phyloP scores from a whole-genome alignment of 768 basidiomycete species.

The Serendipita sp. region DNA sequence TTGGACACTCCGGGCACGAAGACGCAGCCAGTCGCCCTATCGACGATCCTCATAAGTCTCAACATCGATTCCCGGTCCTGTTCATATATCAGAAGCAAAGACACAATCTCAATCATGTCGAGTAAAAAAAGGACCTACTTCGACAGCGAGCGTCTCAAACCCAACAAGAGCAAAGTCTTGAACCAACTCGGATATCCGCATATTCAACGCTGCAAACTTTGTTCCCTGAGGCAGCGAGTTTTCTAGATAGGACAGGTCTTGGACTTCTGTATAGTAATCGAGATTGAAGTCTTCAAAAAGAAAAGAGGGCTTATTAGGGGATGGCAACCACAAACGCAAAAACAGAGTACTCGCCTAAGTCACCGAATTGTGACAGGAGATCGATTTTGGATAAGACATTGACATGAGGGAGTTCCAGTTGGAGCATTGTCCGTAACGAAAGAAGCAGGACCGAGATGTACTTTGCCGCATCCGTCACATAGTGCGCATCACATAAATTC shows the following conservation, averaged over 20 bases:
- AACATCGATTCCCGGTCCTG: slow-evolving; percentile 95
- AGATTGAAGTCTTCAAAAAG: slow-evolving; percentile 72
- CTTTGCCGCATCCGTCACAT: slow-evolving; percentile 90
- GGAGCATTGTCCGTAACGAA: slow-evolving; percentile 92
- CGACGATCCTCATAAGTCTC: slow-evolving; percentile 64
- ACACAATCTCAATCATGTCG: background rate
- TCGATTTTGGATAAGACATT: slow-evolving; percentile 96
- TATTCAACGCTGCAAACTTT: slow-evolving; percentile 65
- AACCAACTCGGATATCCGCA: slow-evolving; percentile 77
- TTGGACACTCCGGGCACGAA: no score
- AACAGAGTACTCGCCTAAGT: slow-evolving; percentile 46
- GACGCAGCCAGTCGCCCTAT: slow-evolving; percentile 84
- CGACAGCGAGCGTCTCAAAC: slow-evolving; percentile 93
- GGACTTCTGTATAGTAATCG: slow-evolving; percentile 95
- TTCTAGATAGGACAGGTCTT: slow-evolving; percentile 81
- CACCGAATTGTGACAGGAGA: slow-evolving; percentile 76
- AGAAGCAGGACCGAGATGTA: slow-evolving; percentile 86
- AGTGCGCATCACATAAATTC: slow-evolving; percentile 92
- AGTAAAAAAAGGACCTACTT: slow-evolving; percentile 38
- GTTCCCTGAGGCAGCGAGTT: slow-evolving; percentile 53
- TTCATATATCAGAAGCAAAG: slow-evolving; percentile 7
- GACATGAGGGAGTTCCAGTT: slow-evolving; percentile 93
- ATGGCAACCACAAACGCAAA: slow-evolving; percentile 6
- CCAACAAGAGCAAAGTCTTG: slow-evolving; percentile 88
- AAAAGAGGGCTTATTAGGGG: no score